A percentile compares a stretch with the other conserved stretches of the same genome.
phyloP scores from a whole-genome alignment of 2,329 filamentous ascomycete species.

The Pleochaeta shiraiana region DNA sequence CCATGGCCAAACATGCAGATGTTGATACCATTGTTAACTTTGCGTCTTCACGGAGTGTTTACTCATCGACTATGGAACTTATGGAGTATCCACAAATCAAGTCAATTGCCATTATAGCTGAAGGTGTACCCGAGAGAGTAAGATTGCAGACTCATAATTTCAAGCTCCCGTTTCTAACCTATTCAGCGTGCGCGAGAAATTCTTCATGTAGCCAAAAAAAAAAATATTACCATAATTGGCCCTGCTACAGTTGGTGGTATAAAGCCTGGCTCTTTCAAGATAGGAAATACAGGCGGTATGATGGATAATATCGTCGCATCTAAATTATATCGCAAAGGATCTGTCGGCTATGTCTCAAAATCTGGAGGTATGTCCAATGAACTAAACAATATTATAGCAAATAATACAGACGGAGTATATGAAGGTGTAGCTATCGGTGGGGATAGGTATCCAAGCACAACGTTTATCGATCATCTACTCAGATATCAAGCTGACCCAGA shows the following conservation, averaged over 20 bases:
- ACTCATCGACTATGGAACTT: constrained; percentile 95
- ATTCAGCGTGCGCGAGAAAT: constrained; percentile 89
- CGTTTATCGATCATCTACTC: constrained; percentile 96
- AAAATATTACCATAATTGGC: constrained; percentile 97
- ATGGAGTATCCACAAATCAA: constrained; percentile 96
- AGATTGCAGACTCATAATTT: constrained; percentile 20
- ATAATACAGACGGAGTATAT: constrained; percentile 93
- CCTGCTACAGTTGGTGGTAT: constrained; percentile 97
- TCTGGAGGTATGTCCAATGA: constrained; percentile 99
- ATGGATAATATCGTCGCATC: constrained; percentile 99
- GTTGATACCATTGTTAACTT: constrained; percentile 99
- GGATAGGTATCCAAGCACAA: constrained; percentile 96
- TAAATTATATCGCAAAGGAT: constrained; percentile 99
- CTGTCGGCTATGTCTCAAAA: constrained; percentile 98
- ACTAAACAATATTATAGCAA: constrained; percentile 97
- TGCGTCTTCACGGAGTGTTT: constrained; percentile 95
- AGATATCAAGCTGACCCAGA: constrained; percentile 92
- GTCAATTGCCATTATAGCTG: constrained; percentile 97
- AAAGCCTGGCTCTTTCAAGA: constrained; percentile 99
- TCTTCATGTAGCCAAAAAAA: constrained; percentile 88
- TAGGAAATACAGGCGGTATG: constrained; percentile 99
- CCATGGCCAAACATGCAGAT: constrained; percentile 87
- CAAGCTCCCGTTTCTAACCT: neutral
- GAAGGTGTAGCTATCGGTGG: constrained; percentile 99
- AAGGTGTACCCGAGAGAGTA: constrained; percentile 96